Conservation (phyloP, 2,329 filamentous ascomycete genomes). For the Claviceps maximensis region DNA sequence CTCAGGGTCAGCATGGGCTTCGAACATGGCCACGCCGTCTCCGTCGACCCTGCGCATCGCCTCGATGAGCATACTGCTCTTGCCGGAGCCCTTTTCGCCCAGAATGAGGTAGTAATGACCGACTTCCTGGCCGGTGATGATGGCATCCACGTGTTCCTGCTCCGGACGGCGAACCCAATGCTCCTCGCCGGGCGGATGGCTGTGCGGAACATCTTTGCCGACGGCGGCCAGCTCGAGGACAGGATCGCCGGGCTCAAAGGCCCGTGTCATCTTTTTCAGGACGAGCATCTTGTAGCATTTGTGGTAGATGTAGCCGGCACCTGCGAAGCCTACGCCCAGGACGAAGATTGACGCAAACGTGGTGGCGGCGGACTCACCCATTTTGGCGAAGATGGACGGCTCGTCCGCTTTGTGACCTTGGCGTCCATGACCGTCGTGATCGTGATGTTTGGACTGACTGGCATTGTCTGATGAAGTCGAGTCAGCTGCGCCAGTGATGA, state of each 20-base stretch:
- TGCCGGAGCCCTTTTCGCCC: conserved; percentile 92
- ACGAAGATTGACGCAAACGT: conserved; percentile 64
- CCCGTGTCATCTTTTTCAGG: conserved; percentile 81
- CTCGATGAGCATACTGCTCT: conserved; percentile 90
- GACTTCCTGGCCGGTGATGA: conserved; percentile 56
- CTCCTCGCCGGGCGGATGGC: conserved; percentile 25
- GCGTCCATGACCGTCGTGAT: neutral
- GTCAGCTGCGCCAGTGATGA: neutral
- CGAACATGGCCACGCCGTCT: conserved; percentile 85
- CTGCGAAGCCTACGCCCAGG: conserved; percentile 49
- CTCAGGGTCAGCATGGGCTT: conserved; percentile 87
- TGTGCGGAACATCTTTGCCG: conserved; percentile 39
- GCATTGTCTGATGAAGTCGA: neutral
- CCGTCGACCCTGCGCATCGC: conserved; percentile 89
- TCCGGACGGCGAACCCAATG: conserved; percentile 73
- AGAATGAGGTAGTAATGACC: conserved; percentile 89
- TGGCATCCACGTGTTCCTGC: conserved; percentile 68
- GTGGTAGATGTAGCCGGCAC: conserved; percentile 67
- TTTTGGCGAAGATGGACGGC: conserved; percentile 39
- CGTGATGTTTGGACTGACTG: neutral
- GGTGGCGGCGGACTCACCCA: conserved; percentile 62
- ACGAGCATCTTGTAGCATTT: conserved; percentile 81
- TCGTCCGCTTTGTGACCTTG: conserved; percentile 11
- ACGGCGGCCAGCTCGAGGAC: conserved; percentile 68
- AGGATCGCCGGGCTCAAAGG: conserved; percentile 84